Conservation (phyloP, 2,329 filamentous ascomycete genomes). For the Ophiostoma piceae region DNA sequence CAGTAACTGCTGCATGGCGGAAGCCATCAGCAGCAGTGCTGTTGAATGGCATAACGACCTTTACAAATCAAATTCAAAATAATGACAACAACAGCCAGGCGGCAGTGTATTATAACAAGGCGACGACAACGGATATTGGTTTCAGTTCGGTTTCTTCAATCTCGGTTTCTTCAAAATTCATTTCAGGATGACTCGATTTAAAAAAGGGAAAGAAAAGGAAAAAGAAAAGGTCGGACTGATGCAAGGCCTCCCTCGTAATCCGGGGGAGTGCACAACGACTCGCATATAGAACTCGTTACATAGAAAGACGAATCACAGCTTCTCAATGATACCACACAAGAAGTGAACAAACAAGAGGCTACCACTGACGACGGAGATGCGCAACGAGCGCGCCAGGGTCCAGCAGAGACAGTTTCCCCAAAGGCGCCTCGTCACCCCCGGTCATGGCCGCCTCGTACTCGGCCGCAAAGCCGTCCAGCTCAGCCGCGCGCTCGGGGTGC, state of each 20-base stretch:
- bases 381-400: slow-evolving; percentile 17
- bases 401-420: not conserved
- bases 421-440: not conserved
- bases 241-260: not conserved
- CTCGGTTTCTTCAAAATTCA: not conserved
- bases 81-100: slow-evolving; percentile 12
- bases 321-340: not conserved
- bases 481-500: slow-evolving; percentile 23
- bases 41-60: not conserved
- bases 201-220: no score
- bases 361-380: slow-evolving; percentile 16
- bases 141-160: not conserved
- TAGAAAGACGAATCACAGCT: slow-evolving; percentile 15
- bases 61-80: slow-evolving; percentile 11
- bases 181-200: not conserved
- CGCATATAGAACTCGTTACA: slow-evolving; percentile 13
- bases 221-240: not conserved
- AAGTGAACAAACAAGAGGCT: not conserved
- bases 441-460: slow-evolving; percentile 17
- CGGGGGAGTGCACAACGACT: not conserved
- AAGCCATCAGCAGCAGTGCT: not conserved
- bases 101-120: slow-evolving; percentile 14
- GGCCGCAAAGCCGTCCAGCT: slow-evolving; percentile 22
- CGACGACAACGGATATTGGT: not conserved
- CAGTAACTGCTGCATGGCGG: not conserved